Conservation (phyloP, 305 asterid genomes). For the Coffea humblotiana region DNA sequence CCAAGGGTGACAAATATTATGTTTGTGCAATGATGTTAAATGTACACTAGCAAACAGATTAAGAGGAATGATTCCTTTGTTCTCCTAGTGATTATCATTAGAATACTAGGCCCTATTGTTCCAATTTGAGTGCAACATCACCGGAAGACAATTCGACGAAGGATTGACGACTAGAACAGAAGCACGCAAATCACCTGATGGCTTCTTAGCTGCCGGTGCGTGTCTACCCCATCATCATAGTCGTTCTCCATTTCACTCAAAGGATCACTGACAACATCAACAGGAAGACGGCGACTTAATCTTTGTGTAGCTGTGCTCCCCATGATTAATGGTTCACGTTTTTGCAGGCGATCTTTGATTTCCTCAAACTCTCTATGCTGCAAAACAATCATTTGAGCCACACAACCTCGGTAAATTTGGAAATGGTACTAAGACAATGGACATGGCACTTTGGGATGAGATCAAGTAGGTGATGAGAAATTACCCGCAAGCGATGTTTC, state of each 20-base stretch:
- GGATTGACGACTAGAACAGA: neutral
- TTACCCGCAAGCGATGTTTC: slow-evolving; percentile 83
- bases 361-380: slow-evolving; percentile 98
- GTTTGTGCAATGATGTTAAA: neutral
- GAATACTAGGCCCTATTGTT: neutral
- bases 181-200: slow-evolving; percentile 55
- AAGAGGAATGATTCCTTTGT: neutral
- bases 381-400: slow-evolving; percentile 18
- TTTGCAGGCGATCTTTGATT: slow-evolving; percentile 64
- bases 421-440: slow-evolving; percentile 15
- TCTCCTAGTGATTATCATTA: neutral
- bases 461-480: slow-evolving; percentile 1
- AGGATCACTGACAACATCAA: slow-evolving; percentile 95
- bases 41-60: neutral
- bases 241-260: slow-evolving; percentile 79
- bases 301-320: slow-evolving; percentile 65
- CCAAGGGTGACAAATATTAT: neutral
- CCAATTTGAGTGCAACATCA: neutral
- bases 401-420: slow-evolving; percentile 10
- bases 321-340: slow-evolving; percentile 72
- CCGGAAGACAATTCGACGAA: slow-evolving; percentile 9
- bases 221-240: slow-evolving; percentile 60
- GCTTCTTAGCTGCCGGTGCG: slow-evolving; percentile 52
- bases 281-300: slow-evolving; percentile 62
- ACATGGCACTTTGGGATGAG: neutral